These are phyloP conservation scores for Golubevia pallescens DNA, from an alignment of 1,284 basidiomycete species.

Conservation along the genomic window DNA sequence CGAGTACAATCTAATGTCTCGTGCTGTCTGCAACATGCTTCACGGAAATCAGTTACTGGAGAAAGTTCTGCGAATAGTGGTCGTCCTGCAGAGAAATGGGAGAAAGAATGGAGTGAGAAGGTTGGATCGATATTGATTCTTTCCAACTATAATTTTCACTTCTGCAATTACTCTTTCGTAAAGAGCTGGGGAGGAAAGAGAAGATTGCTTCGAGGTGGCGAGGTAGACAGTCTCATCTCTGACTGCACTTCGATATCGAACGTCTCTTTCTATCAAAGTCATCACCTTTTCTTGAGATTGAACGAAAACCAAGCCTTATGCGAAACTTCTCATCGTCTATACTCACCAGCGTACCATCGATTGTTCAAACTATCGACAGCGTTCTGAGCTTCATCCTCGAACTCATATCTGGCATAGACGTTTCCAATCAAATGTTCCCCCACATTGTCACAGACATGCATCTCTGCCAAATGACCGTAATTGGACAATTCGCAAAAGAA, in stretches of 20 bases:
- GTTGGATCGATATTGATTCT: no score
- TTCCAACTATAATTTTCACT: no score
- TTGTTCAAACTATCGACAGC: conserved; percentile 93
- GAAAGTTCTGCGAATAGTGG: conserved; percentile 98
- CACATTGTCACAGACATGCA: conserved; percentile 97
- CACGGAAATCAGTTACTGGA: conserved; percentile 97
- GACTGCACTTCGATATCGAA: no score
- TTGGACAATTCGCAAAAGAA: conserved; percentile 78
- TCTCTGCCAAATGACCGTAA: conserved; percentile 91
- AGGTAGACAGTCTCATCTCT: no score
- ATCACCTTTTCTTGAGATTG: no score
- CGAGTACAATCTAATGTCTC: conserved; percentile 25
- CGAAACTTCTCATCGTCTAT: no score
- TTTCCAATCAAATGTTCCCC: conserved; percentile 98
- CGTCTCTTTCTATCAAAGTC: no score
- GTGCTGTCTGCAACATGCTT: conserved; percentile 92
- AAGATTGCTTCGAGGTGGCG: no score
- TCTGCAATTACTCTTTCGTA: no score
- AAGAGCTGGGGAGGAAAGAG: no score
- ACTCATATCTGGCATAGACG: conserved; percentile 96
- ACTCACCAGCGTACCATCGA: conserved; percentile 92
- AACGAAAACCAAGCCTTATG: no score
- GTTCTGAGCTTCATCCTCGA: conserved; percentile 94
- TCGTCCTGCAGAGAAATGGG: conserved; percentile 70
- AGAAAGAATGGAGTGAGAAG: background rate